Percentiles rank a stretch among this genome's conserved stretches.
Evolutionary conservation across 441 rosid genomes (phyloP).

Genomic region (Brassica balearica): DNA sequence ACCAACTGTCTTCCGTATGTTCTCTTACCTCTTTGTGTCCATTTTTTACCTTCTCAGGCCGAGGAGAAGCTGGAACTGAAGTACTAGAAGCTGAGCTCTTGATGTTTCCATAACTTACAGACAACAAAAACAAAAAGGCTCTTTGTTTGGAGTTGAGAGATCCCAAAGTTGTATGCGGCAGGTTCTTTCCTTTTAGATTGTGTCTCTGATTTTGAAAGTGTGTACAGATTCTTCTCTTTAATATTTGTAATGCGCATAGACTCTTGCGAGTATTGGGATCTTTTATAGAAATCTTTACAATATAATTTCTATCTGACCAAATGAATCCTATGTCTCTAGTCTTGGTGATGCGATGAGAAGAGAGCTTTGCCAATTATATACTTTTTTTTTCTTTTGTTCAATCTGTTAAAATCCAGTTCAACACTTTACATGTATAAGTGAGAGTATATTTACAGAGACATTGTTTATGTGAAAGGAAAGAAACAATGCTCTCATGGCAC

Average conservation of each 20-base stretch:
- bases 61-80: slow-evolving; percentile 85
- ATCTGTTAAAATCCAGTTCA: no score
- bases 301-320: slow-evolving; percentile 19
- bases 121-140: slow-evolving; percentile 20
- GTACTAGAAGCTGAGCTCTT: slow-evolving; percentile 16
- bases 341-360: slow-evolving; percentile 14
- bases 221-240: slow-evolving; percentile 48
- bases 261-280: slow-evolving; percentile 11
- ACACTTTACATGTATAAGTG: slow-evolving; percentile 34
- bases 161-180: slow-evolving; percentile 44
- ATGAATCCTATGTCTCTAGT: no score
- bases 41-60: slow-evolving; percentile 71
- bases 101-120: slow-evolving; percentile 25
- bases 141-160: slow-evolving; percentile 25
- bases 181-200: slow-evolving; percentile 52
- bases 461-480: slow-evolving; percentile 16
- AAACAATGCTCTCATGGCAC: slow-evolving; percentile 34
- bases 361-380: not conserved
- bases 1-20: slow-evolving; percentile 9
- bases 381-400: no score
- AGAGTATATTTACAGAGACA: slow-evolving; percentile 31
- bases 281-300: not conserved
- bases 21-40: slow-evolving; percentile 21
- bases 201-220: slow-evolving; percentile 38
- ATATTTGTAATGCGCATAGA: slow-evolving; percentile 28